Base-by-base conservation (phyloP, 2,329 filamentous ascomycete species). In the Sclerotinia trifoliorum region DNA sequence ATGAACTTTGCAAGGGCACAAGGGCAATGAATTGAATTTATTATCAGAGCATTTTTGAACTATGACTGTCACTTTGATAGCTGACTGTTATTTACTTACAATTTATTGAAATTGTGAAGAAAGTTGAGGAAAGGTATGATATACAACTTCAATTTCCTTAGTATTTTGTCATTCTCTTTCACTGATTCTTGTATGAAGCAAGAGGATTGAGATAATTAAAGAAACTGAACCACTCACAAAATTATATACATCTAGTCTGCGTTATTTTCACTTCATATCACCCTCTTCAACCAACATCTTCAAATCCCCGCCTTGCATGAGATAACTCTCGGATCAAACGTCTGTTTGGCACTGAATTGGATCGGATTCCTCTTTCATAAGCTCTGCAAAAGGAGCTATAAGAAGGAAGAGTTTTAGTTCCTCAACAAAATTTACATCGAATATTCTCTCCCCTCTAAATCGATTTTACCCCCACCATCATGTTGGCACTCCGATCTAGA, bases 401-500 rank as follows among this genome's bases (percentile, higher is more conserved):
- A 68, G 70, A 72, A 71, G 71, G 48, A 49, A 39, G 46, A 39
- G 46, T 42, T 63, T 51, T 46, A 44, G 4, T 54, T 49, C 55
- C 44, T 54, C 46, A 32, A 67, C 65, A 44, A 46, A 35, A 68
- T 55, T 51, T 13, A 51, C 26, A 19, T 32, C 8, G 26, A 39
- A 44, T 44, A 62, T 24, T 35, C 24, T 63, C 61, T 70, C 67
- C 64, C 52, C 49, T 57, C 61, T 32, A 11, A 32, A 51, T 49
- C 46, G 15, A 61, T 55, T 49, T 21, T 35, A 29, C 52, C 13
- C 66, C 69, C 73, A 71, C 73, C 73, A 70, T 68, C 51, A 78
- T 78, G 77, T 70, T 78, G 69, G 75, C 75, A 70, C 72, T 78
- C 71, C 75, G 75, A 66, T 75, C 74, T 48, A 71, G 74, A 39